A percentile compares a stretch with the other conserved stretches of the same genome.
Evolutionary conservation across 208 protist species (phyloP).

Genomic region (Trypanosoma boissoni): DNA sequence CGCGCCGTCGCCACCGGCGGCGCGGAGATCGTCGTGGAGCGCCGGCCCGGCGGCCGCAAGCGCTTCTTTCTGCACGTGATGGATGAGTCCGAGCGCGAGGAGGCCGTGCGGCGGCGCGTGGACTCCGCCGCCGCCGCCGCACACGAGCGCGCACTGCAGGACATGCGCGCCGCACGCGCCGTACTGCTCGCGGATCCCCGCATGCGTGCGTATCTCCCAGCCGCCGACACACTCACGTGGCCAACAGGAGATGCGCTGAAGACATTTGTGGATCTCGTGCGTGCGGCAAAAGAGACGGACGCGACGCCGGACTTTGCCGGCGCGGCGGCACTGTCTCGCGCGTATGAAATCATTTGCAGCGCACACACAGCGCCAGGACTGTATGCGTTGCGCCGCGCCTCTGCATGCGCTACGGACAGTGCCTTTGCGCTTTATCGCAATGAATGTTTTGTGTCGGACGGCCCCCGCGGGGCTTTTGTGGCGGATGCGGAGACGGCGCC

Average conservation of each 20-base stretch:
- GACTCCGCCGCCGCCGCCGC: neutral
- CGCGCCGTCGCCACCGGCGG: slow-evolving; percentile 34
- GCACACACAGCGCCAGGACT: slow-evolving; percentile 53
- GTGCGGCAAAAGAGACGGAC: slow-evolving; percentile 43
- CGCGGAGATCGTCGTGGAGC: slow-evolving; percentile 59
- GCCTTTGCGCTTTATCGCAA: too few species aligned
- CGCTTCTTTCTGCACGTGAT: slow-evolving; percentile 62
- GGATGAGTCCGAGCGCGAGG: slow-evolving; percentile 59
- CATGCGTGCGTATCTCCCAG: slow-evolving; percentile 43
- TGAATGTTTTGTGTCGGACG: too few species aligned
- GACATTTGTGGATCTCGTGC: slow-evolving; percentile 41
- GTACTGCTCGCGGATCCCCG: slow-evolving; percentile 42
- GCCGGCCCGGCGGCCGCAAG: slow-evolving; percentile 10
- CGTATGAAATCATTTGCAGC: slow-evolving; percentile 34
- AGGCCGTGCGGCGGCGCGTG: slow-evolving; percentile 15
- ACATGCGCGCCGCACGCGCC: slow-evolving; percentile 56
- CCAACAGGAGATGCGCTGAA: slow-evolving; percentile 37
- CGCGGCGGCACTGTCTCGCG: slow-evolving; percentile 31
- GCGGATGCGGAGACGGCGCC: too few species aligned
- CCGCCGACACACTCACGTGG: slow-evolving; percentile 45
- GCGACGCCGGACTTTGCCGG: slow-evolving; percentile 26
- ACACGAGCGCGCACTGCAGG: slow-evolving; percentile 13
- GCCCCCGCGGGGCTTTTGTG: too few species aligned
- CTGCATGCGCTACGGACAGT: too few species aligned
- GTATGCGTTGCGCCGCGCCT: slow-evolving; percentile 49